Evolutionary conservation across 2,329 filamentous ascomycete genomes (phyloP).

Genomic region (Pseudogymnoascus sp.): DNA sequence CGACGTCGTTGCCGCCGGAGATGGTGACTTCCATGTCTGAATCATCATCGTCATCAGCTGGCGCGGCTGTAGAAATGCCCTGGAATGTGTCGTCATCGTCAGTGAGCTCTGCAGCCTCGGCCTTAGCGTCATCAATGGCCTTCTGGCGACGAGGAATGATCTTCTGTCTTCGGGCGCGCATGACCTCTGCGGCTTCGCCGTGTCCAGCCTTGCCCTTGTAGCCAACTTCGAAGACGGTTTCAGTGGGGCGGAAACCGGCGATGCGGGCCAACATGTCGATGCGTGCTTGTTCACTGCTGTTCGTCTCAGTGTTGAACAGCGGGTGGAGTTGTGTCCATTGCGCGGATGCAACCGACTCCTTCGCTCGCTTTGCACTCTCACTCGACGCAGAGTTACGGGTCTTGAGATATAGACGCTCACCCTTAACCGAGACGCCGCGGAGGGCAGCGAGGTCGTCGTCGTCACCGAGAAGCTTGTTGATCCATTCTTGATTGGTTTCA

Average conservation of each 20-base stretch:
- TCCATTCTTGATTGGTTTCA: slow-evolving; percentile 72
- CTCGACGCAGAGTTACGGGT: slow-evolving; percentile 84
- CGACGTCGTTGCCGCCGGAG: slow-evolving; percentile 31
- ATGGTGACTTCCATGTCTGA: slow-evolving; percentile 30
- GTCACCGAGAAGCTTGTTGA: slow-evolving; percentile 69
- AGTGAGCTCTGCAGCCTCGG: slow-evolving; percentile 29
- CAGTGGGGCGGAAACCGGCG: slow-evolving; percentile 77
- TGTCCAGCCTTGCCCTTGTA: slow-evolving; percentile 57
- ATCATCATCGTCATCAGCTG: slow-evolving; percentile 27
- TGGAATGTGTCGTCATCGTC: slow-evolving; percentile 22
- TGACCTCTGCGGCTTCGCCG: slow-evolving; percentile 63
- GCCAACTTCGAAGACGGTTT: slow-evolving; percentile 95
- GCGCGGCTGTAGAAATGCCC: slow-evolving; percentile 4
- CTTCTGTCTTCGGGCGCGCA: slow-evolving; percentile 62
- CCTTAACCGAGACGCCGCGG: slow-evolving; percentile 69
- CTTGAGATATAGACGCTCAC: slow-evolving; percentile 84
- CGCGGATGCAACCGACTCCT: slow-evolving; percentile 63
- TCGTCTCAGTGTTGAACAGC: slow-evolving; percentile 65
- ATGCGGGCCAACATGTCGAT: slow-evolving; percentile 84
- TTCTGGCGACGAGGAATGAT: slow-evolving; percentile 49
- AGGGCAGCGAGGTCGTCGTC: slow-evolving; percentile 65
- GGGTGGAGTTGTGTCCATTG: slow-evolving; percentile 69
- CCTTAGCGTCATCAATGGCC: slow-evolving; percentile 34
- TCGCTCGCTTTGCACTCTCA: slow-evolving; percentile 82
- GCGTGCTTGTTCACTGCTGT: slow-evolving; percentile 60